Evolutionary conservation across 352 stramenopile species (phyloP).

Genomic region (Aphanomyces stellatus): DNA sequence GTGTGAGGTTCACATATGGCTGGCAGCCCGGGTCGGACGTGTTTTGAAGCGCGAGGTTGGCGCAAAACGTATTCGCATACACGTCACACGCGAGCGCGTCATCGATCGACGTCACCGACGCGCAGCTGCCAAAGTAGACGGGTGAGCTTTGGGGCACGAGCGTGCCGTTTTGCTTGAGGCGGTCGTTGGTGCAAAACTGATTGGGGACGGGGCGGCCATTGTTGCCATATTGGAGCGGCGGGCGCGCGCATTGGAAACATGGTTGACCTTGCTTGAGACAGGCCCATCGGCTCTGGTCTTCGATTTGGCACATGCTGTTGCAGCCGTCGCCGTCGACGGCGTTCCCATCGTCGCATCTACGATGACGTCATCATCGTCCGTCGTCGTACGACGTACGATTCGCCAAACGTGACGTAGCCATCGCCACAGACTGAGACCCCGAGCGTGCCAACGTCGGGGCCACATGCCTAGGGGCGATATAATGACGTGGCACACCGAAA

Average conservation of each 20-base stretch:
- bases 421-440: slow-evolving; percentile 11
- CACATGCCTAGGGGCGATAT: not conserved
- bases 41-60: not conserved
- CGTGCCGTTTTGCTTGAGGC: not conserved
- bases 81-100: slow-evolving; percentile 5
- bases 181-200: slow-evolving; percentile 9
- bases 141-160: not conserved
- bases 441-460: not conserved
- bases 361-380: not conserved
- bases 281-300: not conserved
- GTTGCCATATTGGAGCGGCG: not conserved
- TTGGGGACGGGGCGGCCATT: not conserved
- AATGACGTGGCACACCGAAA: not conserved
- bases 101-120: not conserved
- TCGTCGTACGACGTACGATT: not conserved
- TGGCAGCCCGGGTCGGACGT: slow-evolving; percentile 11
- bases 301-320: not conserved
- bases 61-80: not conserved
- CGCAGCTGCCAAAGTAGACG: not conserved
- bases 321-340: not conserved
- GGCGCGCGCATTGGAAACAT: slow-evolving; percentile 6
- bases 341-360: slow-evolving; percentile 14
- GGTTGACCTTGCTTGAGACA: slow-evolving; percentile 10
- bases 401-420: slow-evolving; percentile 6
- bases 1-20: slow-evolving; percentile 14